phyloP scores from a whole-genome alignment of 2,329 filamentous ascomycete species.

The Leptographium wingfieldii region DNA sequence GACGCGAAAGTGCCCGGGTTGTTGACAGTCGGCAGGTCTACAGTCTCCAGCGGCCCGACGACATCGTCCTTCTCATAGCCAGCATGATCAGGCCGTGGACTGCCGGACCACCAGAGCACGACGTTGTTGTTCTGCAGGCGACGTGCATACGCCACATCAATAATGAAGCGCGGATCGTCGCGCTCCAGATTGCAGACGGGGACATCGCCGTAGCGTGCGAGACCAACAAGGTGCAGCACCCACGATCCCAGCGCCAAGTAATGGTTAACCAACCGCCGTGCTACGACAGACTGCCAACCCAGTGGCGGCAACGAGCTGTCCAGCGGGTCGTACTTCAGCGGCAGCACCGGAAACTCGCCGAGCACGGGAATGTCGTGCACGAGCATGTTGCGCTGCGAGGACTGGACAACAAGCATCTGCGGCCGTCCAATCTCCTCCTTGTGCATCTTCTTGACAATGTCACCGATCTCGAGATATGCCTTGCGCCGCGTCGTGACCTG shows the following conservation, averaged over 20 bases:
- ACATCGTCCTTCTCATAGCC: slow-evolving; percentile 92
- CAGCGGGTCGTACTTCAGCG: slow-evolving; percentile 66
- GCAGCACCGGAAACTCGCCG: slow-evolving; percentile 69
- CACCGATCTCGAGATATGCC: slow-evolving; percentile 75
- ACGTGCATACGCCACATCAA: slow-evolving; percentile 89
- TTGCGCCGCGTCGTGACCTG: slow-evolving; percentile 86
- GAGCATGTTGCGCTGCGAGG: slow-evolving; percentile 67
- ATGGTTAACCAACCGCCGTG: slow-evolving; percentile 73
- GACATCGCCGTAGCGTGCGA: slow-evolving; percentile 86
- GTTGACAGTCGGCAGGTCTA: slow-evolving; percentile 88
- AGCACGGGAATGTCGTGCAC: slow-evolving; percentile 76
- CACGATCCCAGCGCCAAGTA: slow-evolving; percentile 90
- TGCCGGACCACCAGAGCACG: slow-evolving; percentile 91
- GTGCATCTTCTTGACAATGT: slow-evolving; percentile 79
- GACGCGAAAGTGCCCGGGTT: slow-evolving; percentile 89
- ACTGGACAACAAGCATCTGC: slow-evolving; percentile 79
- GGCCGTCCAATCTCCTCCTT: slow-evolving; percentile 69
- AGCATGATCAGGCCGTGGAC: slow-evolving; percentile 81
- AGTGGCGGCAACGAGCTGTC: slow-evolving; percentile 84
- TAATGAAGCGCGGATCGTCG: slow-evolving; percentile 87
- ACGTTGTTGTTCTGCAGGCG: slow-evolving; percentile 83
- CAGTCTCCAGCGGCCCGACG: slow-evolving; percentile 65
- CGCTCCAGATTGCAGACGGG: slow-evolving; percentile 91
- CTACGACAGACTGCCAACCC: slow-evolving; percentile 85
- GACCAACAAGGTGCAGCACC: slow-evolving; percentile 75